Evolutionary conservation across 2,329 filamentous ascomycete species (phyloP), one percentile per base, ranked within the genome.

Genomic region (Diplodia intermedia): DNA sequence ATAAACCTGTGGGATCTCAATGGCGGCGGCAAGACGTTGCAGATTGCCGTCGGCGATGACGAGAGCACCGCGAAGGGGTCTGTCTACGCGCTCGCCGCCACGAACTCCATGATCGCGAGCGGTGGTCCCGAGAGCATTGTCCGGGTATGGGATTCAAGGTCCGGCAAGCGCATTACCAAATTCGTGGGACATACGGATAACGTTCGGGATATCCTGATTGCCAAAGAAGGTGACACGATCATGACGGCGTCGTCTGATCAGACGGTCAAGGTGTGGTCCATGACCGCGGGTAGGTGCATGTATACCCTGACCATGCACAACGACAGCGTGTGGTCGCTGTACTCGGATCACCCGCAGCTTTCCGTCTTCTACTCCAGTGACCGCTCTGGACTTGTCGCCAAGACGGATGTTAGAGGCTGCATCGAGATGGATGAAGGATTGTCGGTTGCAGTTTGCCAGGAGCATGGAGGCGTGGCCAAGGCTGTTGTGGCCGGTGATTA

Each of bases 271-370:
- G 89, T 98, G 68, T 99, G 95, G 95, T 97, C 94, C 72, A 90
- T 98, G 73, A 95, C 92, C 12, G 94, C 93, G 26, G 95, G 95
- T 67, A 87, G 95, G 73, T 99, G 95, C 84, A 94, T 98, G 90
- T 93, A 97, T 80, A 99, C 95, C 0, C 86, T 99, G 73, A 97
- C 94, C 66, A 99, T 99, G 95, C 95, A 99, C 81, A 97, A 97
- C 76, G 93, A 97, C 76, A 97, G 94, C 77, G 92, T 99, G 26
- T 99, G 95, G 95, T 96, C 93, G 1, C 84, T 99, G 26, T 97
- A 91, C 79, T 97, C 95, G 0, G 90, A 94, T 66, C 89, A 97
- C 73, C 93, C 94, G 0, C 86, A 91, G 69, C 86, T 99, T 4
- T 90, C 90, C 11, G 87, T 97, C 36, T 98, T 99, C 79, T 98